phyloP scores from a whole-genome alignment of 2,329 filamentous ascomycete genomes.

The Xylariaceae sp. region DNA sequence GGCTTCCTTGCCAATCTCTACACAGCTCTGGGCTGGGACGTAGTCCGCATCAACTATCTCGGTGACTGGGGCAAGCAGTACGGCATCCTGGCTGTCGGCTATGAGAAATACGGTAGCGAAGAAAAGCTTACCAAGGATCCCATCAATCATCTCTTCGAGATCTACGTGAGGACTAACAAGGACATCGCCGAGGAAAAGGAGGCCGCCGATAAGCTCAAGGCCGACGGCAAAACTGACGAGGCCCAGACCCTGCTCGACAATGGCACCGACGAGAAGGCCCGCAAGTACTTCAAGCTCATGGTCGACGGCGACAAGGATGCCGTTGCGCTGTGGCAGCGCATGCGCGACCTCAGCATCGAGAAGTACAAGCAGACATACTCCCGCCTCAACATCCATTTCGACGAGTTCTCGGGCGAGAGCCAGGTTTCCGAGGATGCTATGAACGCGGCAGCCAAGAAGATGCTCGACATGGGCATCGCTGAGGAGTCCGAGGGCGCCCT shows the following conservation, averaged over 20 bases:
- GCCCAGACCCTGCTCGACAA: slow-evolving; percentile 41
- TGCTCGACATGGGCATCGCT: slow-evolving; percentile 63
- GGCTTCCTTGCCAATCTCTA: slow-evolving; percentile 71
- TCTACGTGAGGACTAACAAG: slow-evolving; percentile 68
- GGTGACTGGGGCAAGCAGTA: slow-evolving; percentile 79
- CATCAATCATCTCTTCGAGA: slow-evolving; percentile 69
- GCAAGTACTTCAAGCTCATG: slow-evolving; percentile 62
- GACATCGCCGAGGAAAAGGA: slow-evolving; percentile 63
- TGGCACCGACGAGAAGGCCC: slow-evolving; percentile 47
- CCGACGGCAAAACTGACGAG: slow-evolving; percentile 43
- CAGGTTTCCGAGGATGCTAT: slow-evolving; percentile 67
- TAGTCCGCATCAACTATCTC: slow-evolving; percentile 70
- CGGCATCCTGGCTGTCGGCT: slow-evolving; percentile 65
- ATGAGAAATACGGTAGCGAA: slow-evolving; percentile 60
- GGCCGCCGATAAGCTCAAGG: slow-evolving; percentile 50
- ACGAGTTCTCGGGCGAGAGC: slow-evolving; percentile 70
- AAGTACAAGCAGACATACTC: slow-evolving; percentile 58
- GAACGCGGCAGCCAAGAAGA: slow-evolving; percentile 58
- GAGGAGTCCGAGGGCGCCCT: slow-evolving; percentile 70
- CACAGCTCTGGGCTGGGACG: slow-evolving; percentile 66
- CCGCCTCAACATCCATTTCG: slow-evolving; percentile 59
- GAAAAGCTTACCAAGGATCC: slow-evolving; percentile 62
- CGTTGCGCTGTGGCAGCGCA: slow-evolving; percentile 55
- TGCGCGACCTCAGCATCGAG: slow-evolving; percentile 58
- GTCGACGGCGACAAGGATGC: slow-evolving; percentile 58